Percentiles rank a stretch among this genome's conserved stretches.
phyloP scores from a whole-genome alignment of 2,329 filamentous ascomycete species.

The Phialocephala sp. region DNA sequence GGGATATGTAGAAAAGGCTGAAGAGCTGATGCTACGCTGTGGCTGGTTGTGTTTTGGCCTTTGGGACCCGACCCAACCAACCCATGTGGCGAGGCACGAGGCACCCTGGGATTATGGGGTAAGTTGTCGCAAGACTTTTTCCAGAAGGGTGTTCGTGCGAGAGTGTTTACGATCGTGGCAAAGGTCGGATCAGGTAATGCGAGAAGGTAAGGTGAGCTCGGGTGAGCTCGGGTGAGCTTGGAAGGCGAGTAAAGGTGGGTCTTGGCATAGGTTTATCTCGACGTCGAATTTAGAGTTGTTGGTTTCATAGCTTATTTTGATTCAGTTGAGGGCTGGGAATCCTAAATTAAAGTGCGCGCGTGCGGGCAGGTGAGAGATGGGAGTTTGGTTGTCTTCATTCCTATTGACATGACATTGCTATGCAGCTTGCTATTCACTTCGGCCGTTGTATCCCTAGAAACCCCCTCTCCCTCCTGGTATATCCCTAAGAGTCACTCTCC shows the following conservation, averaged over 20 bases:
- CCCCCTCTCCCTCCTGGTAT: neutral
- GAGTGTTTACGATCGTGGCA: neutral
- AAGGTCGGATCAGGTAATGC: too few species aligned
- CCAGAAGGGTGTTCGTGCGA: conserved; percentile 1
- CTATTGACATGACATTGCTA: conserved; percentile 3
- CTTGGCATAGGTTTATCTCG: too few species aligned
- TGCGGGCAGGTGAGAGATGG: neutral
- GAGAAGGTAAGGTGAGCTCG: too few species aligned
- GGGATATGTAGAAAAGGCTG: too few species aligned
- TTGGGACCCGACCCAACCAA: too few species aligned
- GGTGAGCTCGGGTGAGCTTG: too few species aligned
- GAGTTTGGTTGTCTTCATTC: neutral
- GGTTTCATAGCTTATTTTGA: neutral
- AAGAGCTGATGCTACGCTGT: conserved; percentile 3
- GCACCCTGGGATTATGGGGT: too few species aligned
- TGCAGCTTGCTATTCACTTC: neutral
- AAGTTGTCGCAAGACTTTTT: conserved; percentile 4
- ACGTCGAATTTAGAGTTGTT: neutral
- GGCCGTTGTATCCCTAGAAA: neutral
- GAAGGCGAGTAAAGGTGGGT: too few species aligned
- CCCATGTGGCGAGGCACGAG: too few species aligned
- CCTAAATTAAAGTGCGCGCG: too few species aligned
- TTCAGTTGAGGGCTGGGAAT: neutral
- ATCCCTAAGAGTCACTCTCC: neutral
- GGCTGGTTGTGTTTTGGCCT: neutral